Evolutionary conservation across 345 rosid genomes (phyloP).

Genomic region (Iberis pinnata): DNA sequence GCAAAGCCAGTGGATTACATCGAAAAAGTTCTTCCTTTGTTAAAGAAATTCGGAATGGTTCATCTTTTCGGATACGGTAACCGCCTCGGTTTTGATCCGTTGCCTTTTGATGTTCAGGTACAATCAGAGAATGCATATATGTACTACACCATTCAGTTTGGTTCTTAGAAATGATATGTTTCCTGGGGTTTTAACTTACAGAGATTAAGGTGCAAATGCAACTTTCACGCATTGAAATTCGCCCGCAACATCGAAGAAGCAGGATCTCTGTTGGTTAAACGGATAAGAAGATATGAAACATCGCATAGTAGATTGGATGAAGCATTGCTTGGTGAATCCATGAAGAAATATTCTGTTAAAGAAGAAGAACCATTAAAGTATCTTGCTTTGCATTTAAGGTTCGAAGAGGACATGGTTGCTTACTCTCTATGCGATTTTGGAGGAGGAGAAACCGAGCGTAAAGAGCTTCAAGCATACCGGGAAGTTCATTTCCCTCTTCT

Average conservation of each 20-base stretch:
- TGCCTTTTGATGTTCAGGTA: slow-evolving; percentile 76
- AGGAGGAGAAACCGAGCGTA: slow-evolving; percentile 62
- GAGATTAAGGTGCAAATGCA: slow-evolving; percentile 90
- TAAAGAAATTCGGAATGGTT: slow-evolving; percentile 51
- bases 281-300: slow-evolving; percentile 53
- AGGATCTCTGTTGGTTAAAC: slow-evolving; percentile 55
- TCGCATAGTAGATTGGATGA: slow-evolving; percentile 43
- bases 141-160: no score
- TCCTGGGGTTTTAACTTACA: slow-evolving; percentile 24
- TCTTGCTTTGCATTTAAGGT: slow-evolving; percentile 85
- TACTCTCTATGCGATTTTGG: slow-evolving; percentile 87
- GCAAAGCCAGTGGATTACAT: slow-evolving; percentile 64
- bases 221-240: slow-evolving; percentile 80
- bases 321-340: slow-evolving; percentile 56
- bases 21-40: slow-evolving; percentile 52
- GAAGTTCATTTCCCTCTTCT: slow-evolving; percentile 78
- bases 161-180: slow-evolving; percentile 10
- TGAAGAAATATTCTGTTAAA: slow-evolving; percentile 26
- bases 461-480: slow-evolving; percentile 73
- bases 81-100: slow-evolving; percentile 83
- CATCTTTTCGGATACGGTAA: slow-evolving; percentile 88
- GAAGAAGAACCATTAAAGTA: slow-evolving; percentile 38
- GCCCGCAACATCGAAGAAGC: slow-evolving; percentile 61
- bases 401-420: slow-evolving; percentile 95
- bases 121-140: no score